Percentiles rank a stretch among this genome's conserved stretches.
Evolutionary conservation across 345 rosid species (phyloP).

Genomic region (Eutrema japonicum): DNA sequence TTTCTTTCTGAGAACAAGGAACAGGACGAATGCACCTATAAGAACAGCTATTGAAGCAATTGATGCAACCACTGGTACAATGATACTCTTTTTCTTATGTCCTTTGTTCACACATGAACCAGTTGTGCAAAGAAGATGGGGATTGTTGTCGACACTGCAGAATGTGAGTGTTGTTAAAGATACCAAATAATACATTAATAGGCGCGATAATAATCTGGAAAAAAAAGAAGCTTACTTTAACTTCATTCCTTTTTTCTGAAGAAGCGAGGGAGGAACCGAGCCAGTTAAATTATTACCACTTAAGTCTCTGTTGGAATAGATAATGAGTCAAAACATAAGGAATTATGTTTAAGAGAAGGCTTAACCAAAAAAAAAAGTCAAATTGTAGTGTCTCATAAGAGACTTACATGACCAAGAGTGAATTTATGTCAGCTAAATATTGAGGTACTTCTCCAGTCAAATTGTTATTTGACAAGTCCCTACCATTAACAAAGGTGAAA

Average conservation of each 20-base stretch:
- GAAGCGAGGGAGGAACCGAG: slow-evolving; percentile 46
- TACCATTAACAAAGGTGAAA: slow-evolving; percentile 5
- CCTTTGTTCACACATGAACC: slow-evolving; percentile 28
- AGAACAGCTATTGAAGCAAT: slow-evolving; percentile 31
- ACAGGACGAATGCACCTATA: slow-evolving; percentile 22
- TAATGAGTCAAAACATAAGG: not conserved
- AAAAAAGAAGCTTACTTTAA: slow-evolving; percentile 20
- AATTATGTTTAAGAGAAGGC: not conserved
- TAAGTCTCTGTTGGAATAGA: slow-evolving; percentile 45
- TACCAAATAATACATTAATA: not conserved
- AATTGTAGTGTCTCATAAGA: slow-evolving; percentile 1
- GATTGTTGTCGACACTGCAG: slow-evolving; percentile 30
- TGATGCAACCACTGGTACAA: slow-evolving; percentile 44
- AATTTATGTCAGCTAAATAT: slow-evolving; percentile 48
- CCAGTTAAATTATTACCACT: slow-evolving; percentile 53
- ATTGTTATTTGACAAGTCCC: slow-evolving; percentile 59
- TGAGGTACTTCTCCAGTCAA: slow-evolving; percentile 55
- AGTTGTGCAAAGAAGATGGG: slow-evolving; percentile 26
- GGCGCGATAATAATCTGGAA: not conserved
- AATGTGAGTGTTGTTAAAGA: not conserved
- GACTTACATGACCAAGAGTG: slow-evolving; percentile 58
- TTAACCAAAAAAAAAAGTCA: not conserved
- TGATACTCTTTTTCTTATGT: slow-evolving; percentile 29
- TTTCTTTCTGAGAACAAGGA: slow-evolving; percentile 33
- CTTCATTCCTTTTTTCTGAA: slow-evolving; percentile 41